Evolutionary conservation across 352 stramenopile species (phyloP), one percentile per base, ranked within the genome.

Genomic region (Globisporangium canariense): DNA sequence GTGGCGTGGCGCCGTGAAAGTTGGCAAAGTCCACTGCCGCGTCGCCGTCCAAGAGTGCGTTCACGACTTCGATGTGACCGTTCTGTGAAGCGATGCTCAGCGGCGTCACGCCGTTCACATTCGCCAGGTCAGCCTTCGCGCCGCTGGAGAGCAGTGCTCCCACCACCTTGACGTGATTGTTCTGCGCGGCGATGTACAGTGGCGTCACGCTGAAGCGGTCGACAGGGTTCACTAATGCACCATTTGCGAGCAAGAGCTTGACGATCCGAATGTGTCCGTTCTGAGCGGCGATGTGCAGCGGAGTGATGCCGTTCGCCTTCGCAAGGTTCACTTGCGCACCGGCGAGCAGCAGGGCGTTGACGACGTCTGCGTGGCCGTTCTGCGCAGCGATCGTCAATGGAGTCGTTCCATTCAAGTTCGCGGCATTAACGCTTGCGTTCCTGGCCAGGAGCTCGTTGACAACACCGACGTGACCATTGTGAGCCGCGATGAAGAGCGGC

Each of bases 171-270:
- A 53, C 14, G 32, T 56, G 61, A n/a, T 54, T 60, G 52, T 66
- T 61, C 61, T 61, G 61, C 8, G 61, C 25, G 2, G 61, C 61
- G 6, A 66, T 61, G 61, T 66, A 66, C 20, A 66, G 30, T 25
- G 61, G 61, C 43, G 61, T 61, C 51, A 66, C n/a, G 30, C 61
- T 43, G 22, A 47, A 55, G 32, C 22, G 30, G 40, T 66, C 61
- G 32, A 20, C 22, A 1, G 28, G 20, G 45, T 66, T 66, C 28
- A 56, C 61, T 52, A 58, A 46, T 30, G 51, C 61, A 13, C 52
- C 36, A 9, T n/a, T 28, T 11, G 41, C 14, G 30, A 66, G 53
- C 61, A 66, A 30, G n/a, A n/a, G 20, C 50, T 45, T 13, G 20
- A 16, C 34, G 32, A 66, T 49, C 0, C 8, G 4, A 11, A 49